Evolutionary conservation across 306 rosid species (phyloP), one percentile per base, ranked within the genome.

Genomic region (Clitoria ternatea): DNA sequence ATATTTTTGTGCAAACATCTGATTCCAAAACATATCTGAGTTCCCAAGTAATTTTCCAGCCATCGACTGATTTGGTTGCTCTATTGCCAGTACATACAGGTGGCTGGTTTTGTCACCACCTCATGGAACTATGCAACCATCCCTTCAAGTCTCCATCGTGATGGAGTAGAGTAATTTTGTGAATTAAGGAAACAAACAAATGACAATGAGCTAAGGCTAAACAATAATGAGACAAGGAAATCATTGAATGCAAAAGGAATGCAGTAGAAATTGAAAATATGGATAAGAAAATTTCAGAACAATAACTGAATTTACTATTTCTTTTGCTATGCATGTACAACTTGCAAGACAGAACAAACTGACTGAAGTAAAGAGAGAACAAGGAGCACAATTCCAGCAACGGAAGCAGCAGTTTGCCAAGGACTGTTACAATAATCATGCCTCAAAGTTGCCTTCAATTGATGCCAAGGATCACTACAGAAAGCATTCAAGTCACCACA

Each of bases 261-360:
- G 15, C 2, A 44, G 15, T 44, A 44, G 48, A 44, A 44, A 14
- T 44, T 5, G 20, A 6, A 5, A 44, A 44, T 1, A n/a, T 5
- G 0, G 5, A 44, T 40, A 3, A 33, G 6, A 13, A 13, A 1
- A 39, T 2, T 39, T 13, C 50, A 44, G 20, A 14, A 40, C 17
- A 11, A 40, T 12, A 43, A 14, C 1, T n/a, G 42, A 30, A 56
- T 14, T 7, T 14, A 55, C 13, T 9, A 29, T 8, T 12, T 5
- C 22, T 29, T 55, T 2, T 0, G 4, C 0, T 20, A 33, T 1
- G 60, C 22, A 7, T 24, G 56, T 7, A 50, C 1, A 4, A 70
- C 61, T 40, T 66, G 79, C 45, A 81, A 32, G 42, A 82, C 65
- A 73, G 78, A 78, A 69, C 74, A 78, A n/a, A 69, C 56, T n/a